These are phyloP conservation scores for Bruguiera hainesii DNA, from an alignment of 441 rosid species.

Conservation along the genomic window DNA sequence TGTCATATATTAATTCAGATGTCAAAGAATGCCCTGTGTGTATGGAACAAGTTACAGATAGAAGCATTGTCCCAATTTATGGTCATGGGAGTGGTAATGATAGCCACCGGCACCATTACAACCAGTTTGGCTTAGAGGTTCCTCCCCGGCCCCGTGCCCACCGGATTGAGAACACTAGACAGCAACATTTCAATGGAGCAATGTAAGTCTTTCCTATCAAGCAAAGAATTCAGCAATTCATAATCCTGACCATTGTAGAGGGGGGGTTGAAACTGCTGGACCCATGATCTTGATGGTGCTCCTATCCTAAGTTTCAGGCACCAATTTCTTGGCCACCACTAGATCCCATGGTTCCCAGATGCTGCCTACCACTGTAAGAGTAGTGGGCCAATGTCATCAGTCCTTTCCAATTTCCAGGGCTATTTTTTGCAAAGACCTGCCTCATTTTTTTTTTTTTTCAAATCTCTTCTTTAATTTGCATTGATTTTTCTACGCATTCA, in stretches of 20 bases:
- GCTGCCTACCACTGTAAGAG: conserved; percentile 1
- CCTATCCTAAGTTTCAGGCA: no score
- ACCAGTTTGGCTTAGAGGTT: conserved; percentile 34
- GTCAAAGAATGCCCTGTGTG: conserved; percentile 62
- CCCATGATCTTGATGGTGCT: no score
- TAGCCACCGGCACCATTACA: conserved; percentile 22
- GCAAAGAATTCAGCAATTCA: no score
- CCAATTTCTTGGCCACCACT: no score
- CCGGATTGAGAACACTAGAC: conserved; percentile 53
- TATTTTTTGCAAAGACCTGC: conserved; percentile 33
- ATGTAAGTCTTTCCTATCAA: no score
- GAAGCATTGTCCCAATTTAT: conserved; percentile 51
- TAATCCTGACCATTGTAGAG: no score
- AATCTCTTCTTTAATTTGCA: conserved; percentile 35
- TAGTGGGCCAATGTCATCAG: conserved; percentile 15
- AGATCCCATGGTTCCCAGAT: conserved; percentile 6
- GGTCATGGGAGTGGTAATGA: conserved; percentile 34
- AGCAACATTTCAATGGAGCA: no score
- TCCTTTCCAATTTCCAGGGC: conserved; percentile 33
- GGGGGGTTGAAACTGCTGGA: no score
- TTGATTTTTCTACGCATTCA: conserved; percentile 41
- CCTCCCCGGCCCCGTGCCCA: conserved; percentile 59
- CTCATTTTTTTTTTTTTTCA: conserved; percentile 17
- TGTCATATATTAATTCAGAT: conserved; percentile 37
- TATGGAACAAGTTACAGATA: conserved; percentile 47